These are phyloP conservation scores for Lasiodiplodia citricola DNA, from an alignment of 2,329 filamentous ascomycete species.

Conservation along the genomic window DNA sequence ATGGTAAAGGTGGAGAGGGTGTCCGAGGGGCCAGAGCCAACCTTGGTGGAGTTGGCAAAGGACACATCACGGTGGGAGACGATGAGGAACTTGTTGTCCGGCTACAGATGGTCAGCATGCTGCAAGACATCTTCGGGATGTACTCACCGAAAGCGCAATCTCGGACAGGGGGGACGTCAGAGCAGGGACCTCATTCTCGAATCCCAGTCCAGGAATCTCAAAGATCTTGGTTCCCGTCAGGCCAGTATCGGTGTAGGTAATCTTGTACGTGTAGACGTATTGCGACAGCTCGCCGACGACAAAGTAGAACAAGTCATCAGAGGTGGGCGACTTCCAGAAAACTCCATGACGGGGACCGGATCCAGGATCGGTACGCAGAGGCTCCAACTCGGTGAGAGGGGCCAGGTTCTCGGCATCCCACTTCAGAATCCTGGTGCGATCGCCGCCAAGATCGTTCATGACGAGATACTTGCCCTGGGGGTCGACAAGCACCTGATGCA, in stretches of 20 bases:
- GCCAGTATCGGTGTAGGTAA: conserved; percentile 55
- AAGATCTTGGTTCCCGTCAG: conserved; percentile 55
- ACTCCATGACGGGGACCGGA: conserved; percentile 69
- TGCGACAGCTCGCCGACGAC: conserved; percentile 66
- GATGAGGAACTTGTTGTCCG: conserved; percentile 64
- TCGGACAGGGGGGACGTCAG: conserved; percentile 57
- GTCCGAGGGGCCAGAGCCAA: conserved; percentile 49
- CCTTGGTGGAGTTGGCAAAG: conserved; percentile 49
- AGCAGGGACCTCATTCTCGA: conserved; percentile 29
- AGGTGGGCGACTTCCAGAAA: conserved; percentile 52
- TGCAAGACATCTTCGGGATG: not conserved
- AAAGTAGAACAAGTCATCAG: conserved; percentile 53
- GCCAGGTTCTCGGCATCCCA: conserved; percentile 53
- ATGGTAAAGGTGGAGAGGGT: conserved; percentile 69
- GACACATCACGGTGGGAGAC: conserved; percentile 69
- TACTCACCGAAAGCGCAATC: conserved; percentile 62
- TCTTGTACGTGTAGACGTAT: conserved; percentile 61
- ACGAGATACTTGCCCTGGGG: conserved; percentile 67
- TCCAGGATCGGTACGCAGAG: conserved; percentile 55
- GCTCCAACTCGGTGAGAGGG: conserved; percentile 53
- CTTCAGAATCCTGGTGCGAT: conserved; percentile 64
- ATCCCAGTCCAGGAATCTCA: conserved; percentile 50
- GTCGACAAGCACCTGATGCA: conserved; percentile 70
- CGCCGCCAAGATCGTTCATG: conserved; percentile 69
- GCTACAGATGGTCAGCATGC: conserved; percentile 31